phyloP scores from a whole-genome alignment of 176 grass and related monocot genomes.

The Alopecurus myosuroides region DNA sequence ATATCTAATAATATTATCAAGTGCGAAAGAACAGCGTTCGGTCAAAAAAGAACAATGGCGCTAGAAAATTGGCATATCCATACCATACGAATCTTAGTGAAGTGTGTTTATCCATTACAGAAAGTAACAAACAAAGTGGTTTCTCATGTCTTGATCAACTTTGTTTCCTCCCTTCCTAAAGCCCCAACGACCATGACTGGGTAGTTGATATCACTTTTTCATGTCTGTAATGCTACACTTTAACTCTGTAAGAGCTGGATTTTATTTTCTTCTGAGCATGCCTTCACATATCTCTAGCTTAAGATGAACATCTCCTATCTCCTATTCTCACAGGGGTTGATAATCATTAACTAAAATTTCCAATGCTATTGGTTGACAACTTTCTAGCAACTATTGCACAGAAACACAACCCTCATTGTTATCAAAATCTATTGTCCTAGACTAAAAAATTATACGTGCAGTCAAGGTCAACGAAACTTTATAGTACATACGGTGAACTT shows the following conservation, averaged over 20 bases:
- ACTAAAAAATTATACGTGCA: background rate
- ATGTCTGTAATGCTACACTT: background rate
- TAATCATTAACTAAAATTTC: background rate
- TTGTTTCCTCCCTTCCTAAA: background rate
- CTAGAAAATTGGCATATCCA: background rate
- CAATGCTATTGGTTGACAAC: slow-evolving; percentile 1
- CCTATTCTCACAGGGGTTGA: background rate
- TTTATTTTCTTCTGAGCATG: background rate
- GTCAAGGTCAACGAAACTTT: background rate
- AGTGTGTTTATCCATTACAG: background rate
- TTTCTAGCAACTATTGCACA: background rate
- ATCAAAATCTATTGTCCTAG: slow-evolving; percentile 17
- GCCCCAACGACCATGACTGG: background rate
- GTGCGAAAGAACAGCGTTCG: background rate
- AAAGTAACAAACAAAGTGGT: background rate
- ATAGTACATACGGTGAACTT: background rate
- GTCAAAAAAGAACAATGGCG: background rate
- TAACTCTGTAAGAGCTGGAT: background rate
- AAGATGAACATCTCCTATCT: background rate
- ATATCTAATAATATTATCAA: background rate
- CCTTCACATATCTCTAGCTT: background rate
- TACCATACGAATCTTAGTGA: background rate
- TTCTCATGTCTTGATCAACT: background rate
- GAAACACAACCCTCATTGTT: background rate
- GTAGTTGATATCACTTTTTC: background rate